These are phyloP conservation scores for Haplographium delicatum DNA, from an alignment of 495 filamentous ascomycete genomes.

Conservation along the genomic window DNA sequence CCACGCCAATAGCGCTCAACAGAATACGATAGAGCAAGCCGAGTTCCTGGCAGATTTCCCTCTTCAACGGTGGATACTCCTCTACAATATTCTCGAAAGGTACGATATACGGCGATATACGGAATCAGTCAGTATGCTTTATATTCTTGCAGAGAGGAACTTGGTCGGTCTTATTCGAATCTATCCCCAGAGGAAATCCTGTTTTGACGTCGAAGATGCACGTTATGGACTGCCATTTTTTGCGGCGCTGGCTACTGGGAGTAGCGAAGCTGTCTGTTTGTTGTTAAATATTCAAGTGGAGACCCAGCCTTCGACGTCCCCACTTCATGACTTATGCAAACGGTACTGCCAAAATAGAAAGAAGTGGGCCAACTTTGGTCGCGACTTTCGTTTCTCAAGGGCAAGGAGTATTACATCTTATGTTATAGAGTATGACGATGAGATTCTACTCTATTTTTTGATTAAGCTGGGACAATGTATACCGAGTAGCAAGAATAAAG, in stretches of 20 bases:
- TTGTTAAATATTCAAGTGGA: slow-evolving; percentile 22
- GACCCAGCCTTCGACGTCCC: slow-evolving; percentile 1
- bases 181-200: slow-evolving; percentile 11
- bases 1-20: slow-evolving; percentile 37
- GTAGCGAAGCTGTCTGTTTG: slow-evolving; percentile 15
- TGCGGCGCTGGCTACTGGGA: slow-evolving; percentile 35
- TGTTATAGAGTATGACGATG: slow-evolving; percentile 11
- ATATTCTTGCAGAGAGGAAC: slow-evolving; percentile 42
- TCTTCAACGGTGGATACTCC: slow-evolving; percentile 31
- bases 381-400: slow-evolving; percentile 13
- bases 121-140: slow-evolving; percentile 33
- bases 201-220: slow-evolving; percentile 30
- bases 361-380: slow-evolving; percentile 4
- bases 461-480: slow-evolving; percentile 1
- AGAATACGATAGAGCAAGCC: slow-evolving; percentile 33
- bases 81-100: slow-evolving; percentile 35
- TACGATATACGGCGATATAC: slow-evolving; percentile 28
- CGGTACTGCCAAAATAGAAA: slow-evolving; percentile 14
- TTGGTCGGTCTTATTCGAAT: slow-evolving; percentile 34
- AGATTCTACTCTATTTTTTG: slow-evolving; percentile 14
- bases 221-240: slow-evolving; percentile 39
- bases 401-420: slow-evolving; percentile 8
- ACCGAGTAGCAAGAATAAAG: background rate
- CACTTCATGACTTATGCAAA: slow-evolving; percentile 13
- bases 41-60: slow-evolving; percentile 33